Percentiles rank a stretch among this genome's conserved stretches.
These are phyloP conservation scores for Penicillium sp. DNA, from an alignment of 2,329 filamentous ascomycete genomes.

Conservation along the genomic window DNA sequence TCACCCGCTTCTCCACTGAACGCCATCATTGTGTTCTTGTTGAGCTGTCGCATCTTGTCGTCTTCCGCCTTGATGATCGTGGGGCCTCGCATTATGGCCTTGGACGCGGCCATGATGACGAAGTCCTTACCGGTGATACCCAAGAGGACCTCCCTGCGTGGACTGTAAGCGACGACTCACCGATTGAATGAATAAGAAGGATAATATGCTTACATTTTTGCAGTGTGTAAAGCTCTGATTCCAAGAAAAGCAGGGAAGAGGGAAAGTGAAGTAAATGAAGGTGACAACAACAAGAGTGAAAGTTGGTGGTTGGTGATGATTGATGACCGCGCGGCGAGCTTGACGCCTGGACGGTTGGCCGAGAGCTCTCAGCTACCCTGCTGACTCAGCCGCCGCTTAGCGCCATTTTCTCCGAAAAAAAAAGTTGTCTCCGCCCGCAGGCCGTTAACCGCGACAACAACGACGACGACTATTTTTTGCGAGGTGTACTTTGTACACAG, in stretches of 20 bases:
- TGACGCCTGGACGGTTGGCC: constrained; percentile 36
- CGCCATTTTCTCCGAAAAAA: constrained; percentile 39
- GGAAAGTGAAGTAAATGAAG: constrained; percentile 22
- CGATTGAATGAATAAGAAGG: constrained; percentile 5
- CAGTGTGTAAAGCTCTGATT: constrained; percentile 19
- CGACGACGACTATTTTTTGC: constrained; percentile 8
- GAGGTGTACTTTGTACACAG: constrained; percentile 3
- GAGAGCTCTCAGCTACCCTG: constrained; percentile 38
- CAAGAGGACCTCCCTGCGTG: constrained; percentile 86
- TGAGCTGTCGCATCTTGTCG: constrained; percentile 92
- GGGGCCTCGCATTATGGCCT: constrained; percentile 96
- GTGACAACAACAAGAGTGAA: constrained; percentile 23
- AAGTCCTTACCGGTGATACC: constrained; percentile 99
- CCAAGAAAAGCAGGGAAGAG: constrained; percentile 25
- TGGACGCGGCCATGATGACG: constrained; percentile 94
- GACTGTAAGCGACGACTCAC: constrained; percentile 23
- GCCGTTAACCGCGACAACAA: constrained; percentile 16
- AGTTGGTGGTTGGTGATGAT: constrained; percentile 29
- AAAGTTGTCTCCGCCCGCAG: constrained; percentile 34
- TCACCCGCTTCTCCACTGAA: constrained; percentile 96
- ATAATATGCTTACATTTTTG: constrained; percentile 33
- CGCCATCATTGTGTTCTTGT: constrained; percentile 92
- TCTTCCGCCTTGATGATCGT: constrained; percentile 93
- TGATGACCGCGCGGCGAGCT: constrained; percentile 44
- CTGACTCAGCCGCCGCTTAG: constrained; percentile 40